Conservation (phyloP, 2,329 filamentous ascomycete species). For the Exophiala calicioides region DNA sequence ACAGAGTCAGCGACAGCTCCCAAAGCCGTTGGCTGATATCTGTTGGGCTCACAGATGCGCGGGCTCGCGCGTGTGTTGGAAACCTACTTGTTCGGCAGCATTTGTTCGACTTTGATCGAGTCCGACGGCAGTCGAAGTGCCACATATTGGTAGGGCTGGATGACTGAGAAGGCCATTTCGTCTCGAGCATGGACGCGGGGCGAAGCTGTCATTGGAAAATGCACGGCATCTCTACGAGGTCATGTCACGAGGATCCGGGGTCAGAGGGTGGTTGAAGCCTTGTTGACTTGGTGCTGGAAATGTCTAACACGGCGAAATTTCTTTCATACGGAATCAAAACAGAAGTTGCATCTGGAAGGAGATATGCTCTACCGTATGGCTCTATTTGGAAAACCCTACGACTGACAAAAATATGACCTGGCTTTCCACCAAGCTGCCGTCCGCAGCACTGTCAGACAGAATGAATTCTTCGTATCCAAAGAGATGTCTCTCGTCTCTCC, state of each 20-base stretch:
- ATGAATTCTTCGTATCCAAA: neutral
- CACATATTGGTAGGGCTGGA: slow-evolving; percentile 54
- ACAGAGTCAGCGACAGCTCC: slow-evolving; percentile 32
- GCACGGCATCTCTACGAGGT: no score
- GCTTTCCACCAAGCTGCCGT: no score
- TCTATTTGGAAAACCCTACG: no score
- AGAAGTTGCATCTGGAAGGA: neutral
- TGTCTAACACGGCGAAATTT: no score
- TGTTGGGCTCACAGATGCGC: slow-evolving; percentile 30
- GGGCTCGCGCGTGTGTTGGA: neutral
- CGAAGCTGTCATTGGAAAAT: neutral
- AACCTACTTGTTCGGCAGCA: slow-evolving; percentile 66
- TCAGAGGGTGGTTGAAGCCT: no score
- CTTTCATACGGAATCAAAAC: neutral
- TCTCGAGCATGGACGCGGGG: neutral
- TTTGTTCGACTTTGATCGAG: slow-evolving; percentile 58
- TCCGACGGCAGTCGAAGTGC: slow-evolving; percentile 61
- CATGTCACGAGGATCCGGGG: no score
- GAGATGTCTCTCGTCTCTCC: neutral
- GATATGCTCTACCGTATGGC: neutral
- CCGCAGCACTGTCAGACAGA: neutral
- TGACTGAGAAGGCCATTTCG: slow-evolving; percentile 40
- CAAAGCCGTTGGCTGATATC: slow-evolving; percentile 29
- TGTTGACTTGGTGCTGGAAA: no score
- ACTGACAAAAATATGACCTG: no score